A percentile compares a stretch with the other conserved stretches of the same genome.
phyloP scores from a whole-genome alignment of 768 basidiomycete species.

The Tulasnella sp. region DNA sequence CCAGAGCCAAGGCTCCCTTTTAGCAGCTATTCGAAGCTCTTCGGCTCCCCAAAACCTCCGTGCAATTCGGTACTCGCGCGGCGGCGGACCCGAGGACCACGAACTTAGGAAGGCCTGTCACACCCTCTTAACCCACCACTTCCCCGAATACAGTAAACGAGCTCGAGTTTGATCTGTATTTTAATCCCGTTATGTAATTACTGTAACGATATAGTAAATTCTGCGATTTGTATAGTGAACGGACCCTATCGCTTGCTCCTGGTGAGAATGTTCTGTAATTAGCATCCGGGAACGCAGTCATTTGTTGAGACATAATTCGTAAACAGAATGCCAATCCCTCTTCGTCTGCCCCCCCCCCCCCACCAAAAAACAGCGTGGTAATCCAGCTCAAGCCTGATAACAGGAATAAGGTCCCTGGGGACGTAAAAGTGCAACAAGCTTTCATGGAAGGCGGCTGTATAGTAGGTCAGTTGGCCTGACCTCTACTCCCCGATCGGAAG shows the following conservation, averaged over 20 bases:
- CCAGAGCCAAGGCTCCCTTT: not conserved
- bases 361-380: not conserved
- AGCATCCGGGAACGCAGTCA: too few relatives aligned
- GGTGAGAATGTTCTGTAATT: not conserved
- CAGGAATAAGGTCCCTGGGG: too few relatives aligned
- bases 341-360: too few relatives aligned
- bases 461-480: too few relatives aligned
- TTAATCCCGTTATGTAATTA: not conserved
- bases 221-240: too few relatives aligned
- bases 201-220: too few relatives aligned
- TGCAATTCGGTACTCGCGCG: not conserved
- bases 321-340: not conserved
- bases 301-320: too few relatives aligned
- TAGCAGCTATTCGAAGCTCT: not conserved
- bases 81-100: not conserved
- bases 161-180: not conserved
- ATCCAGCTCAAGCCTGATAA: not conserved
- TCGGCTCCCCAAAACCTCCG: not conserved
- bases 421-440: too few relatives aligned
- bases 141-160: constrained; percentile 2
- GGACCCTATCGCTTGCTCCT: too few relatives aligned
- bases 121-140: not conserved
- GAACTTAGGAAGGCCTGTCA: not conserved
- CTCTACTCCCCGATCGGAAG: too few relatives aligned
- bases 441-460: too few relatives aligned